Percentiles rank a stretch among this genome's conserved stretches.
Conservation (phyloP, 768 basidiomycete species). For the Lenzites betulinus region DNA sequence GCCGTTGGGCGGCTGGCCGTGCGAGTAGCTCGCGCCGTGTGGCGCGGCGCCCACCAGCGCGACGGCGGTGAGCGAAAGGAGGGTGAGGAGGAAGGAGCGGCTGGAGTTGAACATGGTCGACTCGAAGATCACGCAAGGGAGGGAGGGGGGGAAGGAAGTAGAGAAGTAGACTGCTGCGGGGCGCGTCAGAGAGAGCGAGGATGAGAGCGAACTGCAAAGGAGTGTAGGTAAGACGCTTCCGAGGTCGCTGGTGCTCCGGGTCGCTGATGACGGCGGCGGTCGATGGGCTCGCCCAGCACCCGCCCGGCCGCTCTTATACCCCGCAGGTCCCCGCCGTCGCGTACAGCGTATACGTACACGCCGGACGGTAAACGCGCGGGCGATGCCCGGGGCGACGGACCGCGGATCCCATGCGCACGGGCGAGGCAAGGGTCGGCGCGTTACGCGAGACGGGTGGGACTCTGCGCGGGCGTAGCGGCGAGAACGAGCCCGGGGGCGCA, state of each 20-base stretch:
- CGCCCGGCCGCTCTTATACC: slow-evolving; percentile 1
- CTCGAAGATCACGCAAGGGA: background rate
- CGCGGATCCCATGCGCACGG: too few species aligned
- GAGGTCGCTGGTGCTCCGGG: slow-evolving; percentile 4
- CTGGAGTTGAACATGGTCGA: slow-evolving; percentile 15
- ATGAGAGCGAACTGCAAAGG: background rate
- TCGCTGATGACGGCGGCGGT: background rate
- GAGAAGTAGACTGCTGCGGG: background rate
- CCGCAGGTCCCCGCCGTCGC: background rate
- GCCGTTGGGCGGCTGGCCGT: background rate
- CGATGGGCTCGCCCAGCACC: background rate
- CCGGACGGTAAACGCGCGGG: too few species aligned
- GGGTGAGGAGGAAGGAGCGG: slow-evolving; percentile 17
- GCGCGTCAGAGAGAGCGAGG: background rate
- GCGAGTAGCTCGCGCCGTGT: background rate
- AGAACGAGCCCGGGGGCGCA: too few species aligned
- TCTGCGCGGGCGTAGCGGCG: too few species aligned
- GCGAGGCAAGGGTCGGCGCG: too few species aligned
- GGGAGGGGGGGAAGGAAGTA: background rate
- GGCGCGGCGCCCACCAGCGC: slow-evolving; percentile 7
- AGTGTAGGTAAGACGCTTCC: background rate
- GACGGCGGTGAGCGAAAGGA: slow-evolving; percentile 8
- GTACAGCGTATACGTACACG: too few species aligned
- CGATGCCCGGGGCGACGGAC: too few species aligned
- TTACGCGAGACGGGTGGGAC: background rate